These are phyloP conservation scores for Leishmania tarentolae DNA, from an alignment of 208 protist species.

Conservation along the genomic window DNA sequence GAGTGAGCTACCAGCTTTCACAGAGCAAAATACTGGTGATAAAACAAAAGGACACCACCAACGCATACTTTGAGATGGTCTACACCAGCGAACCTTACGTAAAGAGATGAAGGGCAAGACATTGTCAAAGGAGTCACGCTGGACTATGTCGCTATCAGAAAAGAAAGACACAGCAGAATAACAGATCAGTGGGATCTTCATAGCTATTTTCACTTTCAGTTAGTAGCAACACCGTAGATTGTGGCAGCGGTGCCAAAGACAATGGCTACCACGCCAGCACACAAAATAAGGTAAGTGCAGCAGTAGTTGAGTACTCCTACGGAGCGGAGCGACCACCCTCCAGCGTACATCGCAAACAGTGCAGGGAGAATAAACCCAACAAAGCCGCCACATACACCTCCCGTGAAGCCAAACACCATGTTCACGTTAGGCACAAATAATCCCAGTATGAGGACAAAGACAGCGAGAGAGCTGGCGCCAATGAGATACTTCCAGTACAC, in stretches of 20 bases:
- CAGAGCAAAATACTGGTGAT: not conserved
- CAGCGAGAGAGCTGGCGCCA: conserved; percentile 17
- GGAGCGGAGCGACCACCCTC: conserved; percentile 34
- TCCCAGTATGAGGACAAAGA: conserved; percentile 46
- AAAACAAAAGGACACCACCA: not conserved
- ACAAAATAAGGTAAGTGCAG: conserved; percentile 45
- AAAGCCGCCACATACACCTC: conserved; percentile 52
- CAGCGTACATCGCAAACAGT: conserved; percentile 60
- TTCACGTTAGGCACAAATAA: conserved; percentile 72
- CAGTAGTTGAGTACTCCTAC: conserved; percentile 53
- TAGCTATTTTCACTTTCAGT: conserved; percentile 1
- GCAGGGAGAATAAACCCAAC: conserved; percentile 77
- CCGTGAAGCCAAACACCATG: conserved; percentile 70
- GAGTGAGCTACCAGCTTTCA: not conserved
- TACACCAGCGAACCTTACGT: not conserved
- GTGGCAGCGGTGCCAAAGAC: conserved; percentile 61
- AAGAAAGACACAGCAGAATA: not conserved
- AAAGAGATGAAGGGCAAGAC: not conserved
- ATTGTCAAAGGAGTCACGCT: not conserved
- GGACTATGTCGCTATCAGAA: not conserved
- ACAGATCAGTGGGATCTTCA: not conserved
- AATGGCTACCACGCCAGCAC: conserved; percentile 55
- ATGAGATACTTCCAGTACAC: conserved; percentile 46
- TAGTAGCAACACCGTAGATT: conserved; percentile 36
- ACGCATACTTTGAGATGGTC: not conserved